Percentiles rank a stretch among this genome's conserved stretches.
Evolutionary conservation across 306 rosid genomes (phyloP).

Genomic region (Cucurbita ficifolia): DNA sequence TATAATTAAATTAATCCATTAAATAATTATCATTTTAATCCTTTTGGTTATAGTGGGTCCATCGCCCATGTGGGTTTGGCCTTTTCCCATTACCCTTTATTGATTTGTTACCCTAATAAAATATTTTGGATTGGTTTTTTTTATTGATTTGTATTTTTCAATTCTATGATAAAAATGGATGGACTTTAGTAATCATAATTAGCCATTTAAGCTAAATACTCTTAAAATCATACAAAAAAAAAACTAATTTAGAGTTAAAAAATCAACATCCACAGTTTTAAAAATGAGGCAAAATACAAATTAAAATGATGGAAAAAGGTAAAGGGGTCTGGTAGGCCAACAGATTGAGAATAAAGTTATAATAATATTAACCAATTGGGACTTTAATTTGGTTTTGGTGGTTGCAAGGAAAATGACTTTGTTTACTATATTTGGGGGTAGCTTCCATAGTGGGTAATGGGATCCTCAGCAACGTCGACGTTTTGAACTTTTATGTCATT

Average conservation of each 20-base stretch:
- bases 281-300: no score
- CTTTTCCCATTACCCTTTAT: no score
- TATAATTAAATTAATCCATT: not conserved
- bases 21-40: conserved; percentile 1
- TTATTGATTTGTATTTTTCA: no score
- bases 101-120: no score
- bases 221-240: no score
- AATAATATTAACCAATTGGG: conserved; percentile 23
- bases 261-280: no score
- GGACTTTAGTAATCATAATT: no score
- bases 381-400: conserved; percentile 28
- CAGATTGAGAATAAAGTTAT: not conserved
- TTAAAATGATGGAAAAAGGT: no score
- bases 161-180: no score
- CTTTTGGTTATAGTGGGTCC: not conserved
- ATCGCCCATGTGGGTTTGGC: conserved; percentile 1
- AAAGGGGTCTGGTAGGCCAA: not conserved
- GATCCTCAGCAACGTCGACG: conserved; percentile 5
- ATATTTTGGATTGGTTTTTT: no score
- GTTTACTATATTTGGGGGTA: conserved; percentile 6
- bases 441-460: not conserved
- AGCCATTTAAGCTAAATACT: no score
- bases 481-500: not conserved
- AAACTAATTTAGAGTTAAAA: no score
- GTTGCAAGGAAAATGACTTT: conserved; percentile 25